phyloP scores from a whole-genome alignment of 768 basidiomycete genomes.

The Ramaria rubella region DNA sequence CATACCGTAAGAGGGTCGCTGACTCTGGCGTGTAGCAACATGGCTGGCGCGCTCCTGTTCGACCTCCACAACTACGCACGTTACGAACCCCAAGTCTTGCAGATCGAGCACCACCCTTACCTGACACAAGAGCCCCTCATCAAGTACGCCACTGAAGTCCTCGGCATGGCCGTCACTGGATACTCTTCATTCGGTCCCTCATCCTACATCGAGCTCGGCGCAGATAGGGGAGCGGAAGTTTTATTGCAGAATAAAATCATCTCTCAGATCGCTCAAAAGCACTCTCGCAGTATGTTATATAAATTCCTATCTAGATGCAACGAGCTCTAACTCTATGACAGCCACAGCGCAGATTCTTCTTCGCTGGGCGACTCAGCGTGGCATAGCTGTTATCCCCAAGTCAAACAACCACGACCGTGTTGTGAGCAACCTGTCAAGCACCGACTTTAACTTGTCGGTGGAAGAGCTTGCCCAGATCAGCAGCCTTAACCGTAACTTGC shows the following conservation, averaged over 20 bases:
- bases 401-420: constrained; percentile 41
- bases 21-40: constrained; percentile 44
- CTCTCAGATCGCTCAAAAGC: constrained; percentile 37
- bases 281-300: constrained; percentile 44
- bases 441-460: constrained; percentile 44
- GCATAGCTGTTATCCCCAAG: constrained; percentile 73
- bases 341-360: constrained; percentile 61
- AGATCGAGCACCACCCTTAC: constrained; percentile 56
- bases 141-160: constrained; percentile 32
- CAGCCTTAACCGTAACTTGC: constrained; percentile 52
- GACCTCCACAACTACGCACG: constrained; percentile 78
- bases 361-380: constrained; percentile 73
- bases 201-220: constrained; percentile 59
- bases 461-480: constrained; percentile 53
- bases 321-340: constrained; percentile 11
- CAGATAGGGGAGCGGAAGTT: constrained; percentile 43
- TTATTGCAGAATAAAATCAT: constrained; percentile 48
- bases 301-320: background rate
- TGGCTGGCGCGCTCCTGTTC: constrained; percentile 57
- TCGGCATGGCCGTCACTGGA: constrained; percentile 45
- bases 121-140: constrained; percentile 44
- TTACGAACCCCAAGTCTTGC: constrained; percentile 49
- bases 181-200: constrained; percentile 53
- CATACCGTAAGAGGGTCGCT: background rate
- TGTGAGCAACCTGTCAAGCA: constrained; percentile 46